Conservation (phyloP, 2,329 filamentous ascomycete species). For the Apiospora phragmitis region DNA sequence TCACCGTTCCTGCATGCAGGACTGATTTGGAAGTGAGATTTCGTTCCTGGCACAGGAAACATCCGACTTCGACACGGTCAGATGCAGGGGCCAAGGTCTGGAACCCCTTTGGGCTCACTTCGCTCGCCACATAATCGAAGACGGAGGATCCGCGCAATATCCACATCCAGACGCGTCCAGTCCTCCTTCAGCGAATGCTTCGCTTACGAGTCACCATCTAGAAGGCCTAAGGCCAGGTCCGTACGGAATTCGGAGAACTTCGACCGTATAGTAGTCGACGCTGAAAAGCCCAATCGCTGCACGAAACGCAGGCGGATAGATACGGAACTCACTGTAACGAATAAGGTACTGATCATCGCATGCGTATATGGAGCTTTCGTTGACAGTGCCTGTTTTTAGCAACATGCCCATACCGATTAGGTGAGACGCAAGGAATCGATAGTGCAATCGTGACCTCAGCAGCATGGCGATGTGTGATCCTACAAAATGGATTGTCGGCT, state of each 20-base stretch:
- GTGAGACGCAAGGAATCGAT: not conserved
- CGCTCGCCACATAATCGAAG: not conserved
- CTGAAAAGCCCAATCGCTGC: too few relatives aligned
- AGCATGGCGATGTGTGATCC: not conserved
- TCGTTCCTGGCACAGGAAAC: not conserved
- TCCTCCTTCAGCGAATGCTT: not conserved
- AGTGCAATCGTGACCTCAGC: not conserved
- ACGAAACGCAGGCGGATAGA: too few relatives aligned
- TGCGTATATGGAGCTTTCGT: not conserved
- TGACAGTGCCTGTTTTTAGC: not conserved
- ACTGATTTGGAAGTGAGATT: not conserved
- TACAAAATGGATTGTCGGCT: too few relatives aligned
- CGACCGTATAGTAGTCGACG: too few relatives aligned
- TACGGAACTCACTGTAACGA: too few relatives aligned
- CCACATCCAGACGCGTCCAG: not conserved
- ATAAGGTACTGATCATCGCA: not conserved
- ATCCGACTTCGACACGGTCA: not conserved
- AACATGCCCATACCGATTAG: not conserved
- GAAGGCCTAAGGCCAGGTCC: not conserved
- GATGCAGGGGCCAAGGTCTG: not conserved
- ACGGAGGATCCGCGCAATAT: not conserved
- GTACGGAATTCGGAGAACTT: not conserved
- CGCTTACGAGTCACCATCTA: not conserved
- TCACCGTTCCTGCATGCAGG: not conserved
- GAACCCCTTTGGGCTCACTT: too few relatives aligned